Evolutionary conservation across 2,329 filamentous ascomycete genomes (phyloP), one percentile per base, ranked within the genome.

Genomic region (Rhynchosporium graminicola): DNA sequence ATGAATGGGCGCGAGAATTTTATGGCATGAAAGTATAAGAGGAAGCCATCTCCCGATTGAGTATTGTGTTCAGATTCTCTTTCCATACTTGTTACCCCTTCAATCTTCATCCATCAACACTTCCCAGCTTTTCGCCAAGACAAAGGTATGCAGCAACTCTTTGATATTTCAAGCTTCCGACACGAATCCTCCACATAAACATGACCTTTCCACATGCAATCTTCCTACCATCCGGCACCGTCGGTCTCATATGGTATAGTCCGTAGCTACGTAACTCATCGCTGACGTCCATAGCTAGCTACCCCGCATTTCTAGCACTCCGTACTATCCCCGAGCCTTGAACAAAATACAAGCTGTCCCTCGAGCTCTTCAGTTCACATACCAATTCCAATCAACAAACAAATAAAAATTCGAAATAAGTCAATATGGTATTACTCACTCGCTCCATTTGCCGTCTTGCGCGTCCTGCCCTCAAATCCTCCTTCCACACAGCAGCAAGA

Each of bases 361-460:
- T 29, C 56, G 38, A 20, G 8, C 29, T 12, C 12, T 36, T 8
- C 48, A 43, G 12, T 43, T 33, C 13, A 36, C 13, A 54, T 47
- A 51, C 40, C 33, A 48, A 45, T 10, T 43, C 13, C 2, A 43
- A 9, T 38, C 31, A 29, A 31, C 20, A 12, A 46, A 31, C 4
- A 40, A 45, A 46, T 36, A 46, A 36, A 7, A 40, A 48, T 56
- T 29, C 55, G 63, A 64, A 63, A 65, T 66, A 62, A 66, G 9
- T 78, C 79, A 82, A 70, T 77, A 83, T 83, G 81, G 81, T 83
- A 74, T 71, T 73, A 46, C 67, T 72, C 70, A 71, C 69, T 69
- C 71, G 70, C 57, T 70, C 71, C 38, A 65, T 72, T 52, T 68
- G 58, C 62, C 70, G 71, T 61, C 57, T 72, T 29, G 68, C 70